Base-by-base conservation (phyloP, 2,329 filamentous ascomycete species). In the Epichloe sp. region DNA sequence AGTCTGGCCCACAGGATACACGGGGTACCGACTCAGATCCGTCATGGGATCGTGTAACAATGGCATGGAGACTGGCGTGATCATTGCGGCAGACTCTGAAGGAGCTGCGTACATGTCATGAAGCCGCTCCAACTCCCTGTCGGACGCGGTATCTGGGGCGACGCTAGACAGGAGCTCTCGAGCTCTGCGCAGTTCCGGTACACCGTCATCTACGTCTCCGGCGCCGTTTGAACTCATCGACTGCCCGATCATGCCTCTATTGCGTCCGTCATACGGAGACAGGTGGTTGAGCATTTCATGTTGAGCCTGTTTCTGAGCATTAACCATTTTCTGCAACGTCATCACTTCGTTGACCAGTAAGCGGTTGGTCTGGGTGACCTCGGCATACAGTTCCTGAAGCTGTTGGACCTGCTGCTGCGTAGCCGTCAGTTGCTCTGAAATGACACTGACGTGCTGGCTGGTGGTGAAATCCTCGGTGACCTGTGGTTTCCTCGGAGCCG, bases 361-460 rank as follows among this genome's bases (percentile, higher is more conserved):
- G 57, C 77, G 74, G 62, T 84, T 83, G 11, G 77, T 76, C 57
- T 80, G 76, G 14, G 76, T 70, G 49, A 96, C 77, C 60, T 95
- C 88, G 54, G 84, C 82, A 65, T 89, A 93, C 56, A 88, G 80
- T 59, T 91, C 87, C 60, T 93, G 87, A 41, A 97, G 73, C 52
- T 86, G 80, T 63, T 95, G 88, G 41, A 97, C 80, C 66, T 97
- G 91, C 63, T 95, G 88, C 62, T 95, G 88, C 5, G 90, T 94
- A 10, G 90, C 91, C 49, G 88, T 81, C 48, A 96, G 74, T 59
- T 94, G 89, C 60, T 88, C 86, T 65, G 88, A 91, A 60, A 96
- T 79, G 57, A 95, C 78, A 56, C 91, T 86, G 63, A 95, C 85
- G 65, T 96, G 91, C 64, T 95, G 89, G 23, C 83, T 84, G 1